Evolutionary conservation across 768 basidiomycete species (phyloP).

Genomic region (Pleurotus citrinopileatus): DNA sequence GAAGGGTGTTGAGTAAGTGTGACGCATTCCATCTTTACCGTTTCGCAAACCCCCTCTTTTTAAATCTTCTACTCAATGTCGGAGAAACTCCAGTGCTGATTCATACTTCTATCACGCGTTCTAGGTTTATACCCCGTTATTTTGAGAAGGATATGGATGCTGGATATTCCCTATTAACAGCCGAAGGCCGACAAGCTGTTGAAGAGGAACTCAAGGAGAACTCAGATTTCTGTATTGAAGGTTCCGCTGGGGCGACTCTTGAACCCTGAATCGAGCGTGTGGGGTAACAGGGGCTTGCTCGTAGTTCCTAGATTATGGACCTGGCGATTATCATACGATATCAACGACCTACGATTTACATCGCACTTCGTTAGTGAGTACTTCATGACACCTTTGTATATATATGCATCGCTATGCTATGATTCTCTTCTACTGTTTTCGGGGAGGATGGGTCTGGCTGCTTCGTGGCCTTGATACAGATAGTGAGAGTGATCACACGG

Average conservation of each 20-base stretch:
- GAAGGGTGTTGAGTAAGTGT: conserved; percentile 72
- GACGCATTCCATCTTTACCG: not conserved
- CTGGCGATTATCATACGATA: not conserved
- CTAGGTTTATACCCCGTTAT: conserved; percentile 70
- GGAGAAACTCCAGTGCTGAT: conserved; percentile 4
- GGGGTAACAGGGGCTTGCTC: not conserved
- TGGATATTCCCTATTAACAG: conserved; percentile 69
- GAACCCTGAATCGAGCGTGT: not conserved
- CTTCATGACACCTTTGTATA: not conserved
- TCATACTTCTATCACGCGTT: not conserved
- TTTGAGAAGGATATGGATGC: conserved; percentile 68
- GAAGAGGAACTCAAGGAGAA: conserved; percentile 64
- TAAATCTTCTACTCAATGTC: conserved; percentile 4
- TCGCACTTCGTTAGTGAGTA: conserved; percentile 7
- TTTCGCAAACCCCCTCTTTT: conserved; percentile 9
- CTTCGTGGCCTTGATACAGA: not conserved
- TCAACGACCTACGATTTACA: conserved; percentile 4
- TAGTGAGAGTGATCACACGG: too few species aligned
- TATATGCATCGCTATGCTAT: not conserved
- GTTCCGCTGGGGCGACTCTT: conserved; percentile 10
- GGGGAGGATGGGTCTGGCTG: not conserved
- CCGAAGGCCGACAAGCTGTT: conserved; percentile 66
- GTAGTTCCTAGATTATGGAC: not conserved
- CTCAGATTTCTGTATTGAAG: conserved; percentile 27
- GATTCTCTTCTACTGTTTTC: not conserved